These are phyloP conservation scores for Xylaria telfairii DNA, from an alignment of 495 filamentous ascomycete species.

Conservation along the genomic window DNA sequence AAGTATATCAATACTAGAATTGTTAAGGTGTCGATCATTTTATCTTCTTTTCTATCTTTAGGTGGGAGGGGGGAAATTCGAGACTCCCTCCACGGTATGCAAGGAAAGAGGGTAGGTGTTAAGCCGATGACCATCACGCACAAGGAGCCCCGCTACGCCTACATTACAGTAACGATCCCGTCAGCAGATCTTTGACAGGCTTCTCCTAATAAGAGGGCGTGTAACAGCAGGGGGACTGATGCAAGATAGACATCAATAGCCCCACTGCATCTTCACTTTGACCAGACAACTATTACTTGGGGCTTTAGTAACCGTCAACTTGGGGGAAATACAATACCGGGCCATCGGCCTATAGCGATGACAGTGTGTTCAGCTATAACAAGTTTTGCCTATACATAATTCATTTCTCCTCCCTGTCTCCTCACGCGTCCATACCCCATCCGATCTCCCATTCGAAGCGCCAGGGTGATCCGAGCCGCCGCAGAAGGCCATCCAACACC, in stretches of 20 bases:
- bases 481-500: conserved; percentile 25
- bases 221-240: conserved; percentile 33
- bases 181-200: conserved; percentile 43
- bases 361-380: conserved; percentile 21
- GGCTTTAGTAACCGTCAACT: conserved; percentile 26
- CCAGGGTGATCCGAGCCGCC: conserved; percentile 28
- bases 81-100: conserved; percentile 2
- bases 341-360: conserved; percentile 16
- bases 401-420: conserved; percentile 26
- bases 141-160: conserved; percentile 37
- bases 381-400: conserved; percentile 23
- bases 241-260: conserved; percentile 40
- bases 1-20: neutral
- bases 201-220: conserved; percentile 37
- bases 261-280: conserved; percentile 40
- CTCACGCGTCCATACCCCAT: conserved; percentile 14
- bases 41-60: neutral
- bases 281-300: conserved; percentile 34
- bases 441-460: conserved; percentile 25
- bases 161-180: conserved; percentile 39
- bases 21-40: neutral
- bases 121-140: conserved; percentile 36
- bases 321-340: conserved; percentile 17
- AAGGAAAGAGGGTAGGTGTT: conserved; percentile 29
- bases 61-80: neutral